These are phyloP conservation scores for Pseudopithomyces maydicus DNA, from an alignment of 2,329 filamentous ascomycete genomes.

Conservation along the genomic window DNA sequence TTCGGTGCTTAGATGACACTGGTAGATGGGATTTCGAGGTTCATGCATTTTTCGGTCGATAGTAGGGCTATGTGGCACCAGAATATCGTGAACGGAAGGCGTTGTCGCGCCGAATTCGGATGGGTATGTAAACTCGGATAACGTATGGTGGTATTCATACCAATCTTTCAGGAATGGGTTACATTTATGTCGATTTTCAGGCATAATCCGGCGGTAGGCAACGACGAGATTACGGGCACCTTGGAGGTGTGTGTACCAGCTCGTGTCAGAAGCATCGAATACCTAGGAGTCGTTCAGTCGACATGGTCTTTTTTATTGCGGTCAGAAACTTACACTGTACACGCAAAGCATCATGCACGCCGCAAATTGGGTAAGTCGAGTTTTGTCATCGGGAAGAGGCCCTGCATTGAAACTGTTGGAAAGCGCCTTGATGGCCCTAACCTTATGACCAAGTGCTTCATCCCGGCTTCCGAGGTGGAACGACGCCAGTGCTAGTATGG, in stretches of 20 bases:
- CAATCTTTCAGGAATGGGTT: slow-evolving; percentile 51
- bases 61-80: background rate
- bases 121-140: slow-evolving; percentile 51
- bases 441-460: slow-evolving; percentile 51
- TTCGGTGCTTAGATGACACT: background rate
- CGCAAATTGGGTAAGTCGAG: slow-evolving; percentile 48
- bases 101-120: slow-evolving; percentile 23
- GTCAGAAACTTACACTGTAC: slow-evolving; percentile 49
- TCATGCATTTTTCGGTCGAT: background rate
- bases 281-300: slow-evolving; percentile 41
- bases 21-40: background rate
- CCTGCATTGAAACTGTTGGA: slow-evolving; percentile 45
- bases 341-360: slow-evolving; percentile 59
- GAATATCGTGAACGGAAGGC: slow-evolving; percentile 16
- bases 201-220: background rate
- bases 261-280: slow-evolving; percentile 55
- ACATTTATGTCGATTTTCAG: slow-evolving; percentile 12
- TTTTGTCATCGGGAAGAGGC: background rate
- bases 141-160: slow-evolving; percentile 56
- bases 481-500: slow-evolving; percentile 53
- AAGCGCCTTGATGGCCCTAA: slow-evolving; percentile 48
- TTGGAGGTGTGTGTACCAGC: slow-evolving; percentile 53
- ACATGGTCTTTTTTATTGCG: background rate
- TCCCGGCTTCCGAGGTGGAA: slow-evolving; percentile 49
- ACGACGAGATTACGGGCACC: slow-evolving; percentile 35